Evolutionary conservation across 225 moss, liverwort and hornwort genomes (phyloP).

Genomic region (Takakia lepidozioides): DNA sequence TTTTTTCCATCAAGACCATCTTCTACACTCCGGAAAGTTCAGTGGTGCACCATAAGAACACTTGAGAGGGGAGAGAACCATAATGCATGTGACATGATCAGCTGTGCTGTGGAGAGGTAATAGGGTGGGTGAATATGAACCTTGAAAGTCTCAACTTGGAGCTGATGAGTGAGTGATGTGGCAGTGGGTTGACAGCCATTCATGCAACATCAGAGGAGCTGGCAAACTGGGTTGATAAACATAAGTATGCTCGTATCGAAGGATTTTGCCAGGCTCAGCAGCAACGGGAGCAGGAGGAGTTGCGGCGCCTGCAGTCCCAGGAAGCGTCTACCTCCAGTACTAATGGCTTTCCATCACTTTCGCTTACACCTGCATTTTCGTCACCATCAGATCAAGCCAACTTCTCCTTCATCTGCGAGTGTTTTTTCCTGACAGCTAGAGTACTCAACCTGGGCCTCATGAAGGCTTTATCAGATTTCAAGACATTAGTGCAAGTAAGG

Average conservation of each 20-base stretch:
- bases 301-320: conserved; percentile 68
- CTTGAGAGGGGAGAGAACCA: too few relatives aligned
- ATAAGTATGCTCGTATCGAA: conserved; percentile 64
- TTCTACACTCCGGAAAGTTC: too few relatives aligned
- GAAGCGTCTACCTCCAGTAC: conserved; percentile 76
- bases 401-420: conserved; percentile 88
- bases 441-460: conserved; percentile 87
- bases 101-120: too few relatives aligned
- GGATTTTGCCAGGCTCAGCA: conserved; percentile 79
- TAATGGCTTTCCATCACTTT: conserved; percentile 39
- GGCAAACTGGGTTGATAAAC: conserved; percentile 79
- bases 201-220: conserved; percentile 97
- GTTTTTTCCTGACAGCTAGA: conserved; percentile 94
- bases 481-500: conserved; percentile 63
- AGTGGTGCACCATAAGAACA: too few relatives aligned
- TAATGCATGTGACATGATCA: too few relatives aligned
- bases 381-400: conserved; percentile 41
- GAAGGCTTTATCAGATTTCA: conserved; percentile 88
- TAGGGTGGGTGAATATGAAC: too few relatives aligned
- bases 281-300: conserved; percentile 78
- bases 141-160: too few relatives aligned
- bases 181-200: conserved; percentile 85
- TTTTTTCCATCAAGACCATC: too few relatives aligned
- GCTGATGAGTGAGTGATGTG: conserved; percentile 3
- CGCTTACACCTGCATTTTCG: conserved; percentile 39